Percentiles rank a stretch among this genome's conserved stretches.
Evolutionary conservation across 352 stramenopile genomes (phyloP).

Genomic region (Globisporangium irregulare): DNA sequence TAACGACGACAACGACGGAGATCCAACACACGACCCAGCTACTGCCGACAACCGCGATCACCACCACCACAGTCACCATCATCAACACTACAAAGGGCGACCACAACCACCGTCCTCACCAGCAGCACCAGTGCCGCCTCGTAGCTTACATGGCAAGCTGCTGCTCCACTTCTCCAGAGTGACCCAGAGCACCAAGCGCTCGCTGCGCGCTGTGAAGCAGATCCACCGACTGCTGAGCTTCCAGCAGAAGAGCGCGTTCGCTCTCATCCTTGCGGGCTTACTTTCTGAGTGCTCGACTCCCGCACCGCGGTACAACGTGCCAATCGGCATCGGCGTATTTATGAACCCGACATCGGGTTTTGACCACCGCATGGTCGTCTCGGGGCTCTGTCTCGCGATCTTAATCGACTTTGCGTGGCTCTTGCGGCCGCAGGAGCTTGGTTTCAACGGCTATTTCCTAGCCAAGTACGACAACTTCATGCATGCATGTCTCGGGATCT

Average conservation of each 20-base stretch:
- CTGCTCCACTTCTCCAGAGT: slow-evolving; percentile 18
- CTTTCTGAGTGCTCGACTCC: slow-evolving; percentile 62
- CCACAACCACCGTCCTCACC: background rate
- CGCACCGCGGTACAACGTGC: slow-evolving; percentile 67
- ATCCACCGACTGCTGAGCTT: slow-evolving; percentile 42
- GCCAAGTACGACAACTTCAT: slow-evolving; percentile 40
- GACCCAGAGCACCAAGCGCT: background rate
- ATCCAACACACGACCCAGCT: background rate
- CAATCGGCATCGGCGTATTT: slow-evolving; percentile 54
- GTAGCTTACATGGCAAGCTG: slow-evolving; percentile 27
- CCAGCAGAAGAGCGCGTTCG: slow-evolving; percentile 54
- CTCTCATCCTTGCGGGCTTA: slow-evolving; percentile 53
- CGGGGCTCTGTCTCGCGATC: slow-evolving; percentile 43
- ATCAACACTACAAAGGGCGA: background rate
- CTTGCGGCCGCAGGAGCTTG: slow-evolving; percentile 53
- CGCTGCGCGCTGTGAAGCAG: slow-evolving; percentile 6
- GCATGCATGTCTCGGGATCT: slow-evolving; percentile 48
- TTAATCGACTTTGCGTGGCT: slow-evolving; percentile 63
- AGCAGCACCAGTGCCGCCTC: slow-evolving; percentile 13
- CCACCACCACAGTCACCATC: background rate
- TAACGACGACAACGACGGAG: background rate
- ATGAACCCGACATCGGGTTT: slow-evolving; percentile 27
- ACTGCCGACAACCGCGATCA: too few relatives aligned
- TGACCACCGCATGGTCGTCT: slow-evolving; percentile 54
- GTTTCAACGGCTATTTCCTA: slow-evolving; percentile 65